These are phyloP conservation scores for Serendipita sp. DNA, from an alignment of 768 basidiomycete species.

Conservation along the genomic window DNA sequence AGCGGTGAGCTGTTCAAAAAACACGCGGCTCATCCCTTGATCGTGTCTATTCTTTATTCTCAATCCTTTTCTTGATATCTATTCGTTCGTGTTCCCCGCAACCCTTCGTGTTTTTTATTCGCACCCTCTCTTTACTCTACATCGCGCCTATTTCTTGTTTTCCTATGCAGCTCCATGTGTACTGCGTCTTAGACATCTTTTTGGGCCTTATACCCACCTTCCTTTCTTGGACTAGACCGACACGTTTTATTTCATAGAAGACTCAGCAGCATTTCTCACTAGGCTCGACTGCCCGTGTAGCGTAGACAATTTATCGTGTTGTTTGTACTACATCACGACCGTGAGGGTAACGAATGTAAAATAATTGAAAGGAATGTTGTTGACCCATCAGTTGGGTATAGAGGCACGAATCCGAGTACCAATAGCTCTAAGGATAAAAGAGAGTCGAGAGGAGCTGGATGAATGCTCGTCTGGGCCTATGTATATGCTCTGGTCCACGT, in stretches of 20 bases:
- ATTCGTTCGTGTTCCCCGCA: neutral
- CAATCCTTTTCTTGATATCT: neutral
- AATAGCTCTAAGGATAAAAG: neutral
- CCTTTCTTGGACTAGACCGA: too few relatives aligned
- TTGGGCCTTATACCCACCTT: too few relatives aligned
- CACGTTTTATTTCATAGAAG: neutral
- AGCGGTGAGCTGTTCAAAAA: neutral
- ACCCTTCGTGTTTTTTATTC: neutral
- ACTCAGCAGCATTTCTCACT: neutral
- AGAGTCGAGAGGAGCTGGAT: neutral
- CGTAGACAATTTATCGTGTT: neutral
- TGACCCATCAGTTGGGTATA: neutral
- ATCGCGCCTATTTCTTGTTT: neutral
- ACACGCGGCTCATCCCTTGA: neutral
- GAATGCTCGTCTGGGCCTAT: conserved; percentile 4
- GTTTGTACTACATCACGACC: neutral
- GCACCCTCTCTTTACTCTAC: neutral
- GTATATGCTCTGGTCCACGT: neutral
- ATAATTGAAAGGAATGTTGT: too few relatives aligned
- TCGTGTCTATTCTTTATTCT: neutral
- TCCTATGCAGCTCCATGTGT: neutral
- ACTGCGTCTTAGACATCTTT: too few relatives aligned
- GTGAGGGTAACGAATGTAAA: too few relatives aligned
- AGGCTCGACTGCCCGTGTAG: neutral
- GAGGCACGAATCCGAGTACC: neutral